Evolutionary conservation across 805 yeast species (phyloP), one percentile per base, ranked within the genome.

Genomic region (Candida pini): DNA sequence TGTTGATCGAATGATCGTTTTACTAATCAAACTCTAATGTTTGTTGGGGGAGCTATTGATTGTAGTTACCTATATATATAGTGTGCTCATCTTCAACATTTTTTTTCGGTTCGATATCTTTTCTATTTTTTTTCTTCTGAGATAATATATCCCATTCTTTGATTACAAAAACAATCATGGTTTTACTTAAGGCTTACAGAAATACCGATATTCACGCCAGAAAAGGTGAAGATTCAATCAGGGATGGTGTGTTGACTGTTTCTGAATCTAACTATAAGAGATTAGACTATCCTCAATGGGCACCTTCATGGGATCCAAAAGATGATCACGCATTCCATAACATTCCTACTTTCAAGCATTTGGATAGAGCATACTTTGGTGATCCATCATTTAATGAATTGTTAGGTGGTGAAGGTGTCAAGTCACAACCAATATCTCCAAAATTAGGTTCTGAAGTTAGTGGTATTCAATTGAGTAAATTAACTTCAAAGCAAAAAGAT

Each of bases 251-350:
- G 12, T 60, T 68, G 38, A 53, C 56, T 18, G 71, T 72, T 13
- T 60, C 72, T 31, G 67, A 66, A 44, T 56, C 57, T 30, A 64
- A 58, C 28, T 61, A 63, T 41, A 56, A 65, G 27, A 36, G 29
- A 5, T 45, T 64, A 6, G 34, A 47, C 31, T 69, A 62, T 54
- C 80, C 81, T 2, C 78, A 72, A 9, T 80, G 73, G 61, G 64
- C 78, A 30, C 87, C 87, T 12, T 70, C 82, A 2, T 79, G 82
- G 82, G 75, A 78, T 50, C 78, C 78, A n/a, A 61, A 52, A 15
- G 69, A 75, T 48, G 70, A 71, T 45, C 68, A 57, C 48, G 68
- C 47, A 5, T 45, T 45, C 26, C 13, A 26, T 6, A 41, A 43
- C 31, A 41, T 64, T 5, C 66, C 69, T 45, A 72, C 73, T 36